These are phyloP conservation scores for Rhododendron williamsianum DNA, from an alignment of 148 eudicot species.

Conservation along the genomic window DNA sequence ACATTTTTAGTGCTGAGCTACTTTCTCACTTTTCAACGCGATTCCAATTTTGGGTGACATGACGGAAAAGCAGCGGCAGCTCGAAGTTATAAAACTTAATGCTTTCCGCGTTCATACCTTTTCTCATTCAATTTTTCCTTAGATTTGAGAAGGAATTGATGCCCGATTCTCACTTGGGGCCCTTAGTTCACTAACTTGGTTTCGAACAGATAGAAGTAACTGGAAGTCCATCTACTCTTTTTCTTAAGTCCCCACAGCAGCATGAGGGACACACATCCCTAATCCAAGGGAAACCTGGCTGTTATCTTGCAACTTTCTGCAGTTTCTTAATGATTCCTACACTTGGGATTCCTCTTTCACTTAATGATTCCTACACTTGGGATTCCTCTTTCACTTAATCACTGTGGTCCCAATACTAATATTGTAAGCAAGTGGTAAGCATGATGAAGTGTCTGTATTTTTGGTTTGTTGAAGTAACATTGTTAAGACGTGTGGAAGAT, in stretches of 20 bases:
- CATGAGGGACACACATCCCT: neutral
- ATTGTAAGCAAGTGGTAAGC: neutral
- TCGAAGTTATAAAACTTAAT: constrained; percentile 8
- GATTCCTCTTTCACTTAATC: constrained; percentile 3
- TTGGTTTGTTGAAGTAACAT: neutral
- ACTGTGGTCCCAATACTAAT: neutral
- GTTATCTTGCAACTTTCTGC: neutral
- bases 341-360: constrained; percentile 4
- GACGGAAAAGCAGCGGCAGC: constrained; percentile 8
- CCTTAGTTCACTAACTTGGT: constrained; percentile 12
- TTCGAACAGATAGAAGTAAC: constrained; percentile 4
- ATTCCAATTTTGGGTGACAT: constrained; percentile 14
- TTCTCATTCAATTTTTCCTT: constrained; percentile 1
- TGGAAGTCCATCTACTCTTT: neutral
- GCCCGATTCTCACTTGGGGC: constrained; percentile 13
- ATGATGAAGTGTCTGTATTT: neutral
- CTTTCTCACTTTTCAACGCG: constrained; percentile 2
- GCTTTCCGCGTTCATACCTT: neutral
- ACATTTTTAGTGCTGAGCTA: too few relatives aligned
- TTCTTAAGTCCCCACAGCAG: neutral
- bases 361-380: neutral
- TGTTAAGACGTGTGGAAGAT: neutral
- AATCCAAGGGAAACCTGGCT: neutral
- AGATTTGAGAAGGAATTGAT: constrained; percentile 10
- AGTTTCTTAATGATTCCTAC: constrained; percentile 8